Evolutionary conservation across 495 filamentous ascomycete species (phyloP).

Genomic region (Penicillium flavigenum): DNA sequence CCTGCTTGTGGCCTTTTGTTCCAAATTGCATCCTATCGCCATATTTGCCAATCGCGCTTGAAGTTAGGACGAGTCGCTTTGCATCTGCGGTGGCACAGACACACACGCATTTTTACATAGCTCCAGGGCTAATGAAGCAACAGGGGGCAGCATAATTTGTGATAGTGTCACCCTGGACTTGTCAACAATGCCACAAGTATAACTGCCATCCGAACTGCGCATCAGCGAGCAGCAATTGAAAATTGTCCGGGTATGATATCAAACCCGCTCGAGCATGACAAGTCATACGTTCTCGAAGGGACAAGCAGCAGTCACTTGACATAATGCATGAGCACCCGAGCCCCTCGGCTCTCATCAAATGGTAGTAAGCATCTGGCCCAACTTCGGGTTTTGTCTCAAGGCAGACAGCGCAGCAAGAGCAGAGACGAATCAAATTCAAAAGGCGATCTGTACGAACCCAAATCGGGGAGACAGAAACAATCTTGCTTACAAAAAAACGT

Average conservation of each 20-base stretch:
- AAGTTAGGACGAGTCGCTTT: neutral
- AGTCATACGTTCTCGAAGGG: constrained; percentile 9
- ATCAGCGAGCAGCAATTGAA: neutral
- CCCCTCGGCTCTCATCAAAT: neutral
- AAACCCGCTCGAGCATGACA: constrained; percentile 1
- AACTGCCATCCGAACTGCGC: neutral
- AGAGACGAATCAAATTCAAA: neutral
- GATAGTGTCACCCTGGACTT: neutral
- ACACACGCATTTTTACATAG: neutral
- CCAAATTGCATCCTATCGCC: neutral
- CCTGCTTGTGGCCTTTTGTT: neutral
- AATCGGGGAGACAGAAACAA: neutral
- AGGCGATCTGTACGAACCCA: neutral
- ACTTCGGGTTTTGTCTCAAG: neutral
- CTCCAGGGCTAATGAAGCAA: neutral
- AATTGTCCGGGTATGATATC: neutral
- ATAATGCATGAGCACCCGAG: constrained; percentile 1
- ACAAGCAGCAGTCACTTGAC: constrained; percentile 5
- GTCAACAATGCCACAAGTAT: neutral
- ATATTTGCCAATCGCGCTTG: neutral
- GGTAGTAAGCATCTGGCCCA: neutral
- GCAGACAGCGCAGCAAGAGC: neutral
- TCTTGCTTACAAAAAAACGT: neutral
- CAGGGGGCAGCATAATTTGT: neutral
- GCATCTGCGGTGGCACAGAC: neutral